Evolutionary conservation across 495 filamentous ascomycete species (phyloP).

Genomic region (Tuber aestivum): DNA sequence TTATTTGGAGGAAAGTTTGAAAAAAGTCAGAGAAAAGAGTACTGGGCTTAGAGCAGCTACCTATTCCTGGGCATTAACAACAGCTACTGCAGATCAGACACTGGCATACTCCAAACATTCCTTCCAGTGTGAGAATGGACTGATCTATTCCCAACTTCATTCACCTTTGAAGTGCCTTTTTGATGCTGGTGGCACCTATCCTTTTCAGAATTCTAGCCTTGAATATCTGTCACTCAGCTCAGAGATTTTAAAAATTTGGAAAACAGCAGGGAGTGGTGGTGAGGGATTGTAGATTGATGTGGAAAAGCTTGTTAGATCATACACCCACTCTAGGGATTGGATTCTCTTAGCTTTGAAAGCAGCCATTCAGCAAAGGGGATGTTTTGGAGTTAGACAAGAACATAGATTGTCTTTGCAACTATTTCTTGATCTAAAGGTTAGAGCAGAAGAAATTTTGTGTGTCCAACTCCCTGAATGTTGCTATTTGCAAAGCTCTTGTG

Average conservation of each 20-base stretch:
- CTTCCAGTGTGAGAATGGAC: not conserved
- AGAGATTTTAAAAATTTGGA: not conserved
- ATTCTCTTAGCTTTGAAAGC: not conserved
- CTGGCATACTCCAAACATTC: not conserved
- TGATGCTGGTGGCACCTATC: not conserved
- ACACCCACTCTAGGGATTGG: not conserved
- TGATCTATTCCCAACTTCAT: not conserved
- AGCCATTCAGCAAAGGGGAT: not conserved
- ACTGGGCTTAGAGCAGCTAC: not conserved
- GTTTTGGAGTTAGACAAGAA: not conserved
- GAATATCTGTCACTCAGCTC: not conserved
- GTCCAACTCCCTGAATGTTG: not conserved
- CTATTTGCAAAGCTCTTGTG: not conserved
- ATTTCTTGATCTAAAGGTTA: not conserved
- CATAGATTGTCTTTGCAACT: not conserved
- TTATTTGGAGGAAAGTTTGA: not conserved
- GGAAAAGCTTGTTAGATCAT: not conserved
- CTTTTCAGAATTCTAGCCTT: not conserved
- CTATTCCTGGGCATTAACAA: not conserved
- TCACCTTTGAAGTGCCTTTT: not conserved
- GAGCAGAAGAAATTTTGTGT: not conserved
- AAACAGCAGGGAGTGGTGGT: not conserved
- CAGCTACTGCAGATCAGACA: not conserved
- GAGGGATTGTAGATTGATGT: not conserved
- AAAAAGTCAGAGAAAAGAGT: not conserved